Base-by-base conservation (phyloP, 441 rosid species). In the Jatropha podagrica region DNA sequence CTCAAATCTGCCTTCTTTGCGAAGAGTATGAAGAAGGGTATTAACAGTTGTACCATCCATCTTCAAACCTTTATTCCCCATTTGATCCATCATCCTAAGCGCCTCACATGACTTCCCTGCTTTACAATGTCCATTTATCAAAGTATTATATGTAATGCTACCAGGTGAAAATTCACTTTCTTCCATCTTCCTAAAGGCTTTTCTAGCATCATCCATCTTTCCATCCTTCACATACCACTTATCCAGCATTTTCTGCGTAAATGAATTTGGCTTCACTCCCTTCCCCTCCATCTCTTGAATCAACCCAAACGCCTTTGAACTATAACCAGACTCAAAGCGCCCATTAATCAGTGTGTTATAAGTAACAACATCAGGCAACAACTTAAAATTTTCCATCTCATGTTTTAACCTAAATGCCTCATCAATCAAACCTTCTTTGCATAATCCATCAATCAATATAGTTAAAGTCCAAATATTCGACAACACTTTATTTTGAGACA, bases 401-500 rank as follows among this genome's bases (percentile, higher is more conserved):
- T 83, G 87, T 66, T 78, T 85, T 73, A 93, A 76, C 72, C 85
- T 76, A 54, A 88, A 79, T 0, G 93, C 98, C 81, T 90, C 93
- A 38, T 74, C 87, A 23, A 91, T 64, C 71, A 72, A 88, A 0
- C 90, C 89, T 58, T 74, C 88, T 72, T 73, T 84, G 49, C 97
- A 93, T 26, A 90, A 71, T 51, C 95, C 96, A 58, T 79, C 84
- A 26, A 91, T 88, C 91, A 91, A 79, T 81, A 87, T 81, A 82
- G 91, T 93, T 80, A 88, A 90, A 0, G 95, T 91, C 78, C 91
- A 76, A 78, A 90, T 71, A 83, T 93, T 92, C 0, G 97, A 92
- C 72, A 85, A 82, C 48, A 84, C 69, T n/a, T 83, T 83, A 58
- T 81, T 86, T 66, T 78, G 85, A 68, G 81, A 79, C 98, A 95